Conservation (phyloP, 2,329 filamentous ascomycete genomes). For the Orbilia oligospora region DNA sequence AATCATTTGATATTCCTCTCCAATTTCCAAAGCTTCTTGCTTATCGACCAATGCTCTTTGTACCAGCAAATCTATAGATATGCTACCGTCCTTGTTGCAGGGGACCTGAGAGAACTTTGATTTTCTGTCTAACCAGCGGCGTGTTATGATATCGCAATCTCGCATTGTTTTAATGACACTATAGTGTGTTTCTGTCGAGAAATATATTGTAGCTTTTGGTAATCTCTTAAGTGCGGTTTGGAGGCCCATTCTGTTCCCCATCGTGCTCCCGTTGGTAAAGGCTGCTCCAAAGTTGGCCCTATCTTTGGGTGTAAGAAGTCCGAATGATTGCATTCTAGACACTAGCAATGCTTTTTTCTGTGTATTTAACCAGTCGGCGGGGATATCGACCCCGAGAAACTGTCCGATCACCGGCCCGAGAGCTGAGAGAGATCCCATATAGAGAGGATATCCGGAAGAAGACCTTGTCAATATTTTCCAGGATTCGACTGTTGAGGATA, state of each 20-base stretch:
- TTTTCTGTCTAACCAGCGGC: conserved; percentile 3
- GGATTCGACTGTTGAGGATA: conserved; percentile 16
- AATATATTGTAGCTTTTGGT: conserved; percentile 34
- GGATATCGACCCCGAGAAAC: conserved; percentile 23
- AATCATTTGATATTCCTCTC: conserved; percentile 25
- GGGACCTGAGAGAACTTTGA: conserved; percentile 21
- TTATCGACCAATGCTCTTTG: conserved; percentile 18
- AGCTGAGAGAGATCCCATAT: conserved; percentile 27
- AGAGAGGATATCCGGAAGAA: conserved; percentile 23
- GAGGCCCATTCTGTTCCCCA: conserved; percentile 49
- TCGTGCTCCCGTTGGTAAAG: conserved; percentile 46
- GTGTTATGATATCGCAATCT: conserved; percentile 34
- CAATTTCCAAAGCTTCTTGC: neutral
- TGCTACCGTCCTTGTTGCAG: conserved; percentile 30
- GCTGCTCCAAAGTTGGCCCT: neutral
- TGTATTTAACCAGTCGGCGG: conserved; percentile 7
- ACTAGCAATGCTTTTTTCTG: neutral
- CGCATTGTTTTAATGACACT: conserved; percentile 36
- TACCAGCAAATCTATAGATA: conserved; percentile 5
- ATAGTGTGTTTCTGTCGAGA: conserved; percentile 39
- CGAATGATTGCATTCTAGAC: conserved; percentile 30
- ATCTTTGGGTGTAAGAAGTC: neutral
- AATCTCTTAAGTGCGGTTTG: conserved; percentile 30
- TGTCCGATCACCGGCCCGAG: conserved; percentile 33
- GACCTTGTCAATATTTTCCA: conserved; percentile 15